Base-by-base conservation (phyloP, 1,284 basidiomycete species). In the Ganoderma lucidum region DNA sequence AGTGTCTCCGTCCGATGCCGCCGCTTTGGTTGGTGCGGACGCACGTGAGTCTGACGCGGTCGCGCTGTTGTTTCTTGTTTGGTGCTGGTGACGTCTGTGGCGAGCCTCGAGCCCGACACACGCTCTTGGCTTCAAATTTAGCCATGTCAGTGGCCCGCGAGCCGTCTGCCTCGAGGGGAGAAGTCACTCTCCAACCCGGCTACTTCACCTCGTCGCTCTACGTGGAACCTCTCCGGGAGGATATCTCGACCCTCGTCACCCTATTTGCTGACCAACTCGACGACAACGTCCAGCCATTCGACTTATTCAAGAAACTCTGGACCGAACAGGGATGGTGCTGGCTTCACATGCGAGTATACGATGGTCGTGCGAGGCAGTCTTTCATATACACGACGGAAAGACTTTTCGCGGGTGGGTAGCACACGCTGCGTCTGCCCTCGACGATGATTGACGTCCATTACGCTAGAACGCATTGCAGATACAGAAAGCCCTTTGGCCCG, bases 171-270 rank as follows among this genome's bases (percentile, higher is more conserved):
- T 73, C 74, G 62, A 85, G 89, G 12, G 90, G 92, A 15, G 86
- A 90, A 35, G 77, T 90, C 70, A 81, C 86, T 56, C 81, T 94
- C 3, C 93, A 94, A 75, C 91, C 91, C 0, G 81, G 84, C 28
- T 94, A 91, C 77, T 94, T 93, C 75, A 92, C 92, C 0, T 93
- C 92, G 2, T 92, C 90, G 0, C 77, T 90, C 32, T 94, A 89
- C 78, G 87, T 93, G 6, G 78, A 85, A 9, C 81, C 88, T n/a
- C 82, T 91, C n/a, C 85, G 90, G 9, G 84, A 87, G 41, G 93
- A 94, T 76, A 83, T 94, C 37, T 78, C 82, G 5, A 76, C 73
- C 9, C 84, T 94, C 37, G 79, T 88, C 6, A 74, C 81, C 32
- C 73, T 78, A 12, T 94, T 86, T 73, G 78, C 85, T 28, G 82